phyloP scores from a whole-genome alignment of 495 filamentous ascomycete genomes.

The Penicillium simplicissimum region DNA sequence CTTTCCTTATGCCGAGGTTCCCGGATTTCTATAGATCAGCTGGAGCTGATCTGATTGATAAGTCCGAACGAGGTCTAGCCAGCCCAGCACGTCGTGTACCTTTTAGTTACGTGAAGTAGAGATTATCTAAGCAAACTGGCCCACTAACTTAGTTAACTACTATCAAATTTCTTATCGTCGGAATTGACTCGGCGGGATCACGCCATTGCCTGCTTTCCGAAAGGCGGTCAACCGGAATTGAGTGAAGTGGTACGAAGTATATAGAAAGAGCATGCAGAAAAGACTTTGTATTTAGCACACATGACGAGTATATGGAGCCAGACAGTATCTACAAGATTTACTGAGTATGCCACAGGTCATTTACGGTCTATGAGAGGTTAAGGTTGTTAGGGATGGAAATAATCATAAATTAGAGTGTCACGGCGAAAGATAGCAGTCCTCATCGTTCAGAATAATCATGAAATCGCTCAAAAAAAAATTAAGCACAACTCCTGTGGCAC shows the following conservation, averaged over 20 bases:
- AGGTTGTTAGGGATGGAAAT: neutral
- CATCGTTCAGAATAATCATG: too few relatives aligned
- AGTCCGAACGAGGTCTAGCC: neutral
- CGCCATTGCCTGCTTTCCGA: constrained; percentile 3
- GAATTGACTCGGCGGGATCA: neutral
- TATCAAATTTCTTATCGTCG: neutral
- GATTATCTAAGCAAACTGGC: neutral
- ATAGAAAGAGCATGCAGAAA: too few relatives aligned
- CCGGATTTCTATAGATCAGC: neutral
- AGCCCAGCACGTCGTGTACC: too few relatives aligned
- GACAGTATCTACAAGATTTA: too few relatives aligned
- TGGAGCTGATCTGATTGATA: neutral
- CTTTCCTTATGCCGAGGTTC: neutral
- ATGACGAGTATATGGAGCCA: too few relatives aligned
- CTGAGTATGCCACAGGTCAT: too few relatives aligned
- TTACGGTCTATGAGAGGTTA: too few relatives aligned
- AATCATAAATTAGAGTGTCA: neutral
- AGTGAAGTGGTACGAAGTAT: too few relatives aligned
- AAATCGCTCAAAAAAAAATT: constrained; percentile 8
- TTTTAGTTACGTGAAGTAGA: neutral
- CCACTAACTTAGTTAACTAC: too few relatives aligned
- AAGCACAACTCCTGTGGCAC: neutral
- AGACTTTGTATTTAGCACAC: too few relatives aligned
- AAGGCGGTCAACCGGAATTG: neutral
- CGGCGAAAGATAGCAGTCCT: neutral